phyloP scores from a whole-genome alignment of 2,329 filamentous ascomycete genomes.

The Fusarium sp. region DNA sequence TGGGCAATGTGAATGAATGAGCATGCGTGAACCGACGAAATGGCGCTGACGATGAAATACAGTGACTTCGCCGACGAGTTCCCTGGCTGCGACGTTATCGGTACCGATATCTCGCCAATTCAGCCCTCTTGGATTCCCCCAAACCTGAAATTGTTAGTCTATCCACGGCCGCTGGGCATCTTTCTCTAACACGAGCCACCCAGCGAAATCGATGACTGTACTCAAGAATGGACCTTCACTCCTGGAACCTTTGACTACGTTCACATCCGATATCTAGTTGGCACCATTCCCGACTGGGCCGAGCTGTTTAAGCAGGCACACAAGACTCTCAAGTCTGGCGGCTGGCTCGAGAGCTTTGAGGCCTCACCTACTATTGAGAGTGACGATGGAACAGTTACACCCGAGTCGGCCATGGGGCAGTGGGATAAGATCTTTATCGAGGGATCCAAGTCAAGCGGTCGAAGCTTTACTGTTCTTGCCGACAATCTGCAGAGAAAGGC shows the following conservation, averaged over 20 bases:
- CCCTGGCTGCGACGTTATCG: conserved; percentile 28
- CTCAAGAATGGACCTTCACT: conserved; percentile 34
- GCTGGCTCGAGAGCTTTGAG: conserved; percentile 29
- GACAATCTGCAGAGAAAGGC: conserved; percentile 20
- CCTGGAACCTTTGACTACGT: conserved; percentile 31
- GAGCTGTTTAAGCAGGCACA: conserved; percentile 16
- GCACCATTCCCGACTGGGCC: conserved; percentile 29
- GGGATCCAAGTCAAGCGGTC: conserved; percentile 25
- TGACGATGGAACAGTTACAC: conserved; percentile 24
- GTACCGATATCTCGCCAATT: conserved; percentile 34
- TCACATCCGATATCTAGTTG: conserved; percentile 32
- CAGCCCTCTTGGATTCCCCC: conserved; percentile 34
- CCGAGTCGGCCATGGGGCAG: conserved; percentile 24
- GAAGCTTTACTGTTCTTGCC: conserved; percentile 32
- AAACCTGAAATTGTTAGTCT: conserved; percentile 29
- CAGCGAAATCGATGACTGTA: conserved; percentile 37
- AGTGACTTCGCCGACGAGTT: conserved; percentile 37
- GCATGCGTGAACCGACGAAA: fast-evolving
- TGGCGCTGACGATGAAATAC: too few species aligned
- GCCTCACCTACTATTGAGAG: conserved; percentile 25
- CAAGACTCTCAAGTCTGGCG: conserved; percentile 27
- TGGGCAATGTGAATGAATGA: conserved; percentile 30
- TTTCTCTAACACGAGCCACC: not conserved
- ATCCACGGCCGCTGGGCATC: fast-evolving
- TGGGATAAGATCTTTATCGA: conserved; percentile 33